These are phyloP conservation scores for Monosporascus ibericus DNA, from an alignment of 2,329 filamentous ascomycete genomes.

Conservation along the genomic window DNA sequence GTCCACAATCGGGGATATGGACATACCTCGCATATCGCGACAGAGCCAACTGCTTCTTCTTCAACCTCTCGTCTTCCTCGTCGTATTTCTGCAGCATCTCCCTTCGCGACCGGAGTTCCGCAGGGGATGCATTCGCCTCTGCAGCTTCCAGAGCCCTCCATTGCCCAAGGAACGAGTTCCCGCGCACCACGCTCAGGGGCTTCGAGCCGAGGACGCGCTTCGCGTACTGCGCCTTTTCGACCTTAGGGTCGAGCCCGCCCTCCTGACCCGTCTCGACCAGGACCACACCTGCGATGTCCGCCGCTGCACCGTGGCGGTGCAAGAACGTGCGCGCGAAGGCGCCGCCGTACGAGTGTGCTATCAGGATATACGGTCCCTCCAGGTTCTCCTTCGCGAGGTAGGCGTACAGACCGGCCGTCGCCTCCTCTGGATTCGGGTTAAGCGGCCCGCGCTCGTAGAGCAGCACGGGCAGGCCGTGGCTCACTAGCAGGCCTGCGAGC, in stretches of 20 bases:
- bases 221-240: slow-evolving; percentile 16
- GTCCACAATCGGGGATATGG: slow-evolving; percentile 19
- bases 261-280: slow-evolving; percentile 26
- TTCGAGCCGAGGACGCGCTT: slow-evolving; percentile 10
- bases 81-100: slow-evolving; percentile 16
- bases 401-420: slow-evolving; percentile 12
- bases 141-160: slow-evolving; percentile 12
- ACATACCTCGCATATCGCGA: slow-evolving; percentile 15
- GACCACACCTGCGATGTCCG: slow-evolving; percentile 15
- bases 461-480: slow-evolving; percentile 15
- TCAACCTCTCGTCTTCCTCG: slow-evolving; percentile 19
- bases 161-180: slow-evolving; percentile 17
- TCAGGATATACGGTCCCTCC: slow-evolving; percentile 16
- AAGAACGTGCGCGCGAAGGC: slow-evolving; percentile 22
- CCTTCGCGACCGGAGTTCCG: slow-evolving; percentile 4
- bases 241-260: slow-evolving; percentile 16
- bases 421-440: slow-evolving; percentile 6
- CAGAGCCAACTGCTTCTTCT: slow-evolving; percentile 19
- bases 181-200: slow-evolving; percentile 20
- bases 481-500: slow-evolving; percentile 10
- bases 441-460: slow-evolving; percentile 15
- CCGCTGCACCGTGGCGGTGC: slow-evolving; percentile 2
- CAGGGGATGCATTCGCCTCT: slow-evolving; percentile 1
- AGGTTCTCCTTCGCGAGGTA: slow-evolving; percentile 8
- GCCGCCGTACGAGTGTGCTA: slow-evolving; percentile 26